Conservation (phyloP, 441 rosid species). For the Pelargonium cotyledonis region DNA sequence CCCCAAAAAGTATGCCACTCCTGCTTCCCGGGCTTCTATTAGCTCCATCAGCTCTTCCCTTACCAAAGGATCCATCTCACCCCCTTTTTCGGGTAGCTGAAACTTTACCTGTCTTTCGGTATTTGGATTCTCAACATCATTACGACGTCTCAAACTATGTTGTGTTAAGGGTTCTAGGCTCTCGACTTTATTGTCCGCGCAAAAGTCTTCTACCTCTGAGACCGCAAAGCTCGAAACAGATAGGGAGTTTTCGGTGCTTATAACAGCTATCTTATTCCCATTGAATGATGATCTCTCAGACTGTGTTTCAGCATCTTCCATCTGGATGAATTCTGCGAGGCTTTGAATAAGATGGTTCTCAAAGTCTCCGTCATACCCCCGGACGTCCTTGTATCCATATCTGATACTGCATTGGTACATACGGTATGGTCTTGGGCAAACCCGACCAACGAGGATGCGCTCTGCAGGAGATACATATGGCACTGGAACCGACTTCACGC, state of each 20-base stretch:
- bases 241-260: constrained; percentile 49
- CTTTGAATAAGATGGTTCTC: constrained; percentile 75
- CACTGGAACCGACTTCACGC: constrained; percentile 91
- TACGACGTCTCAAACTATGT: constrained; percentile 55
- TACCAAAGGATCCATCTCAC: constrained; percentile 57
- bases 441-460: constrained; percentile 88
- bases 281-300: constrained; percentile 60
- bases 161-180: constrained; percentile 63
- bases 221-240: constrained; percentile 42
- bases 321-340: constrained; percentile 91
- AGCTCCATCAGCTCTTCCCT: constrained; percentile 79
- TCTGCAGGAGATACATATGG: constrained; percentile 79
- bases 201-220: constrained; percentile 45
- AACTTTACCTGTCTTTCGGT: constrained; percentile 59
- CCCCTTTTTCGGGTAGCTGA: constrained; percentile 37
- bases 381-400: constrained; percentile 84
- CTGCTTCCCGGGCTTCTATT: constrained; percentile 75
- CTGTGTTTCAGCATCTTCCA: constrained; percentile 75
- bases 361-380: constrained; percentile 66
- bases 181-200: constrained; percentile 32
- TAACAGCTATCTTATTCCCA: constrained; percentile 79
- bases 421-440: constrained; percentile 81
- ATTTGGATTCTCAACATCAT: constrained; percentile 46
- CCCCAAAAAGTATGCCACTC: constrained; percentile 83
- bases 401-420: constrained; percentile 93